Base-by-base conservation (phyloP, 805 yeast species). In the Cyberlindnera euphorbiiphila region DNA sequence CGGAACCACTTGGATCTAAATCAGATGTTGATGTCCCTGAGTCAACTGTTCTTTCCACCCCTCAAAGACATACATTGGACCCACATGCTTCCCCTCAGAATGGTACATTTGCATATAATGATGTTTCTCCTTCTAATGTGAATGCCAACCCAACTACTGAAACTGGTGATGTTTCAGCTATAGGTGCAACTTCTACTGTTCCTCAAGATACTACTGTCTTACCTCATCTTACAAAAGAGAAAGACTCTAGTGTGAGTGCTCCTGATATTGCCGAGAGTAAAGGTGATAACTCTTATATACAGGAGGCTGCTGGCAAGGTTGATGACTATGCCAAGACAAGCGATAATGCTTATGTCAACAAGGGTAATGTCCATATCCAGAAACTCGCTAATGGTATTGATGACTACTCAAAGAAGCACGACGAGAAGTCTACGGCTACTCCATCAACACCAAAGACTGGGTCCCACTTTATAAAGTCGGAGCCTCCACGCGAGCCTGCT, bases 301-400 rank as follows among this genome's bases (percentile, higher is more conserved):
- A 47, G 31, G 15, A 16, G n/a, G 47, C 41, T 29, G 53, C 49
- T 23, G 43, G 41, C 15, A 42, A 44, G 31, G 44, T 32, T 27
- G 50, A 46, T 23, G 43, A 34, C 6, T 37, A 43, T 16, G 46
- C 49, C 6, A 27, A 44, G 23, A 32, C 17, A 9, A 42, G 38
- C 22, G 34, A 43, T 24, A 49, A 42, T 20, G 32, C 37, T 32
- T 36, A 37, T 21, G 26, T 43, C 18, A 17, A 13, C 5, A 32
- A 42, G 37, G 49, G 47, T 16, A 45, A 45, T 19, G 24, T 13
- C 1, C 31, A 28, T 22, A 36, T 47, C 9, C 51, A 47, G 42
- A 37, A 36, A 18, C 29, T 31, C 18, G 50, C 50, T 21, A 42
- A 34, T n/a, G 39, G 37, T 12, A 24, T 43, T 11, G 47, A 47